Evolutionary conservation across 495 filamentous ascomycete species (phyloP), one percentile per base, ranked within the genome.

Genomic region (Tuber microsphaerosporum): DNA sequence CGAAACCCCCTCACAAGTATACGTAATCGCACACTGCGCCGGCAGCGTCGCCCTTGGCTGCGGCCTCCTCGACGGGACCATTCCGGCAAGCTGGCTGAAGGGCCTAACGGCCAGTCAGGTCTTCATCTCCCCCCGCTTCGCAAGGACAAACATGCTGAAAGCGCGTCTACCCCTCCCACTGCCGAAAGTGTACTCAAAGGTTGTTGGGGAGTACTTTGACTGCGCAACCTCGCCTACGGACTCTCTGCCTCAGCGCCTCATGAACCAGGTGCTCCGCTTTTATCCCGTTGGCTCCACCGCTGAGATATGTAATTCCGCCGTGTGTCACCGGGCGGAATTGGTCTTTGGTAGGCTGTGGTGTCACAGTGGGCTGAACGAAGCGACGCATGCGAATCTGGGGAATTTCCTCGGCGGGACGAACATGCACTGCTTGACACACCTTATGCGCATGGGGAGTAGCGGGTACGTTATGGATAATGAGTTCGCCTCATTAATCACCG

Each of bases 21-120:
- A 92, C 82, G 87, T 87, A 16, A 84, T 92, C 73, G 86, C 87
- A 20, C 91, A 92, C 82, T 92, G 91, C 82, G 89, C 89, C 84
- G 91, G 91, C 70, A 87, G 87, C 26, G 87, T 92, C 0, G 87
- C 90, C 19, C 86, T 89, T 39, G 83, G 85, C 0, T 84, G 85
- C 45, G 90, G 89, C 51, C 84, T 92, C 0, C 86, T 92, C 3
- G 89, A 91, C 80, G 90, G 90, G 69, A 88, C 87, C 0, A 89
- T 92, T 76, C 86, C 87, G 6, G 71, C 85, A 0, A 79, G 81
- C 39, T 91, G 88, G 87, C 86, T 91, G 81, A 82, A 84, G 51
- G 90, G 90, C n/a, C 84, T 91, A 68, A 89, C 88, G 1, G 87
- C 86, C 76, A 88, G 86, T 48, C 87, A 90, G 45, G 90, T 91